These are phyloP conservation scores for Mytilinidion resinicola DNA, from an alignment of 495 filamentous ascomycete genomes.

Conservation along the genomic window DNA sequence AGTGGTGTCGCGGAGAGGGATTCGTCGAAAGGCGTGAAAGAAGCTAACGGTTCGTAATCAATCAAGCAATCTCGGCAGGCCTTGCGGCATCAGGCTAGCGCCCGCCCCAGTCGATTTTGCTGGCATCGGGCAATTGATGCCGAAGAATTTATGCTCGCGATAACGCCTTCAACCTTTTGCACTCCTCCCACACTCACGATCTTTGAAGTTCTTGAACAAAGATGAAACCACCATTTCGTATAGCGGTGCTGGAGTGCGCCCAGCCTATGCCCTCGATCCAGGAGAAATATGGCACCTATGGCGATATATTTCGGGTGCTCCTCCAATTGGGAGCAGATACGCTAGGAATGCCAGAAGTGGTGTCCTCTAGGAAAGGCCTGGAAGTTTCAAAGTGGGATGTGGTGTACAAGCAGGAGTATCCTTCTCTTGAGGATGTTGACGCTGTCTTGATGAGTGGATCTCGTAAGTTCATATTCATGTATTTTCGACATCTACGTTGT, in stretches of 20 bases:
- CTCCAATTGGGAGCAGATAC: conserved; percentile 48
- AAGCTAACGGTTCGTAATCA: too few relatives aligned
- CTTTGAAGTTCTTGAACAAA: background rate
- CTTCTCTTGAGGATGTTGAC: conserved; percentile 66
- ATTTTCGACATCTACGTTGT: background rate
- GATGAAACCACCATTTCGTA: conserved; percentile 55
- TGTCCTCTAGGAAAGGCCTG: conserved; percentile 40
- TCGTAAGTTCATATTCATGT: conserved; percentile 27
- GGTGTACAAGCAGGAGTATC: conserved; percentile 56
- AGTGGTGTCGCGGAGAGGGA: too few relatives aligned
- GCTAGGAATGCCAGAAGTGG: conserved; percentile 37
- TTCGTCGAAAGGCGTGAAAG: too few relatives aligned
- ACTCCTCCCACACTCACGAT: too few relatives aligned
- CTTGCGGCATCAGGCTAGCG: too few relatives aligned
- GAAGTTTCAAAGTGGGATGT: conserved; percentile 63
- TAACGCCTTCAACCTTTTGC: background rate
- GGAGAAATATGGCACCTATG: conserved; percentile 64
- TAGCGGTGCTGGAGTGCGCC: conserved; percentile 81
- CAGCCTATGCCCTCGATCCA: conserved; percentile 52
- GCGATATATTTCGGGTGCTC: conserved; percentile 62
- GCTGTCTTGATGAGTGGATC: conserved; percentile 78
- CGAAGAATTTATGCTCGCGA: background rate
- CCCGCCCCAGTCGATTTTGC: too few relatives aligned
- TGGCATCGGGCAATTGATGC: too few relatives aligned
- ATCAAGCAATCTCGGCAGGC: too few relatives aligned